Evolutionary conservation across 495 filamentous ascomycete species (phyloP).

Genomic region (Podospora pseudopauciseta): DNA sequence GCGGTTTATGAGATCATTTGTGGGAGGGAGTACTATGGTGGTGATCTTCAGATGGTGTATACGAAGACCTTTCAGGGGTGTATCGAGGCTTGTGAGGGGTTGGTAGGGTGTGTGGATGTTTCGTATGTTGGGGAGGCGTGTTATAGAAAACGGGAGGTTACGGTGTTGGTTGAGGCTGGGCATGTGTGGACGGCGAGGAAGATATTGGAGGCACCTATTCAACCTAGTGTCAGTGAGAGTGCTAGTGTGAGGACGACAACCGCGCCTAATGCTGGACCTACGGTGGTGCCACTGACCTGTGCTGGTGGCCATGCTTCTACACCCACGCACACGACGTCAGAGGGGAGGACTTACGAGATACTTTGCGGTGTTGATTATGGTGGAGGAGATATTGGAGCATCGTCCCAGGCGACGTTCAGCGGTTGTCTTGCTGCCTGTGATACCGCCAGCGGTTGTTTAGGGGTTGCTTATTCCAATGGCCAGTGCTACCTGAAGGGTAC

Average conservation of each 20-base stretch:
- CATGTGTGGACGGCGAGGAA: not conserved
- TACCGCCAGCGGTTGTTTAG: not conserved
- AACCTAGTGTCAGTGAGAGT: not conserved
- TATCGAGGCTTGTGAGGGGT: slow-evolving; percentile 3
- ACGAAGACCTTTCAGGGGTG: slow-evolving; percentile 7
- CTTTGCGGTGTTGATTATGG: slow-evolving; percentile 6
- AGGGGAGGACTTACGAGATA: not conserved
- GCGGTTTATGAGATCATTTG: slow-evolving; percentile 10
- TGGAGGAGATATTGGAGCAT: slow-evolving; percentile 7
- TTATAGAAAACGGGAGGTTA: not conserved
- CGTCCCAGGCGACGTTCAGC: not conserved
- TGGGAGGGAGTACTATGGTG: slow-evolving; percentile 9
- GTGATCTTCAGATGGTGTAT: slow-evolving; percentile 4
- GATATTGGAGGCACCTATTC: not conserved
- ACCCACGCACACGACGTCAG: not conserved
- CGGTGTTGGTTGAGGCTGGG: not conserved
- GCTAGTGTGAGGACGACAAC: not conserved
- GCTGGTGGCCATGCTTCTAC: not conserved
- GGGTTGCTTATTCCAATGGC: slow-evolving; percentile 7
- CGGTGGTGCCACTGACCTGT: not conserved
- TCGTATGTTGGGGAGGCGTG: not conserved
- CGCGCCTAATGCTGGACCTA: not conserved
- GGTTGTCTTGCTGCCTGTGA: slow-evolving; percentile 10
- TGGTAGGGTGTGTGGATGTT: not conserved
- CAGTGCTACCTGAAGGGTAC: slow-evolving; percentile 15